Evolutionary conservation across 176 grass and related monocot species (phyloP).

Genomic region (Bromus sterilis): DNA sequence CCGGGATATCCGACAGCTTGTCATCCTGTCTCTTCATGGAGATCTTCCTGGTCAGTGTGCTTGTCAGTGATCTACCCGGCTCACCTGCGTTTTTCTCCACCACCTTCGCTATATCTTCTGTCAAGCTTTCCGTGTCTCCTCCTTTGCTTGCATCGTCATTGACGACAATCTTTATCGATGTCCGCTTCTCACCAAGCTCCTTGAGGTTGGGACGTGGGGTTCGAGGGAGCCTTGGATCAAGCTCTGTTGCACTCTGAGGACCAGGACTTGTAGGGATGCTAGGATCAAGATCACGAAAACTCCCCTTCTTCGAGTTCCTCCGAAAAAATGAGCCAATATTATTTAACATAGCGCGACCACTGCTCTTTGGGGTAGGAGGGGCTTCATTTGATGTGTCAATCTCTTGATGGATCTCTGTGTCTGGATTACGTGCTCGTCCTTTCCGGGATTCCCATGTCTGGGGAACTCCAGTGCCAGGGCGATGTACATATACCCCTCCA

Average conservation of each 20-base stretch:
- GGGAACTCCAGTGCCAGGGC: slow-evolving; percentile 51
- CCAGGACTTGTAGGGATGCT: slow-evolving; percentile 16
- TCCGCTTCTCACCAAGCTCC: slow-evolving; percentile 41
- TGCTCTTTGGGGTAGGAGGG: slow-evolving; percentile 28
- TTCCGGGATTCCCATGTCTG: slow-evolving; percentile 81
- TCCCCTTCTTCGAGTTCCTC: slow-evolving; percentile 35
- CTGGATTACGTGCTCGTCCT: slow-evolving; percentile 53
- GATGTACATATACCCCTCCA: slow-evolving; percentile 76
- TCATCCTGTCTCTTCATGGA: slow-evolving; percentile 49
- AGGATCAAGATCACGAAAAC: slow-evolving; percentile 10
- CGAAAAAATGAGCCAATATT: slow-evolving; percentile 43
- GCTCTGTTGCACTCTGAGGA: slow-evolving; percentile 21
- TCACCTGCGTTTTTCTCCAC: slow-evolving; percentile 40
- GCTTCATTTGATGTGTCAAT: slow-evolving; percentile 25
- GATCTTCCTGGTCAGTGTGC: slow-evolving; percentile 44
- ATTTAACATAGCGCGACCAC: slow-evolving; percentile 33
- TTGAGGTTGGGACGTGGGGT: slow-evolving; percentile 44
- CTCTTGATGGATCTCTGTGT: slow-evolving; percentile 43
- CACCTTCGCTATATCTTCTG: slow-evolving; percentile 26
- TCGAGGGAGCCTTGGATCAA: slow-evolving; percentile 15
- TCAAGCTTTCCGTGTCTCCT: slow-evolving; percentile 11
- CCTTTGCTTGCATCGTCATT: slow-evolving; percentile 24
- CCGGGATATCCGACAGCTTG: slow-evolving; percentile 13
- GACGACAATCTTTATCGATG: slow-evolving; percentile 34
- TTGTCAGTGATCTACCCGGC: slow-evolving; percentile 48